These are phyloP conservation scores for Phallus indusiatus DNA, from an alignment of 768 basidiomycete genomes.

Conservation along the genomic window DNA sequence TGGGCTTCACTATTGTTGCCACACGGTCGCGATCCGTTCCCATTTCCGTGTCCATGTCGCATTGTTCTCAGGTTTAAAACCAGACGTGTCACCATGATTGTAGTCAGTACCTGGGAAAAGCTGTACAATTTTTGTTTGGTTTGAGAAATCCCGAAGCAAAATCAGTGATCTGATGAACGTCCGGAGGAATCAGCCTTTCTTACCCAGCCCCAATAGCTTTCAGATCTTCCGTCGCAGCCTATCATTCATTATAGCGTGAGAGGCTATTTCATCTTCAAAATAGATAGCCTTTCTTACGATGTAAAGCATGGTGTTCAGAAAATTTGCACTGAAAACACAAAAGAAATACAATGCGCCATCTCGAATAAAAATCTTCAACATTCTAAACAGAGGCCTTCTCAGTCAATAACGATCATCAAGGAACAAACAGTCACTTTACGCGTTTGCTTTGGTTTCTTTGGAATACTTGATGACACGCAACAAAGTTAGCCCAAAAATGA, in stretches of 20 bases:
- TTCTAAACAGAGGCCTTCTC: neutral
- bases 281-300: neutral
- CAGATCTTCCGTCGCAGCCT: conserved; percentile 6
- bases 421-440: conserved; percentile 1
- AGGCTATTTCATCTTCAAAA: neutral
- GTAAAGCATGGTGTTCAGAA: conserved; percentile 2
- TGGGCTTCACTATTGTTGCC: neutral
- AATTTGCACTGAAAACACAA: conserved; percentile 5
- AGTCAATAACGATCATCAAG: neutral
- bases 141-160: neutral
- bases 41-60: neutral
- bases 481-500: conserved; percentile 3
- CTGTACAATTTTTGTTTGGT: neutral
- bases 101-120: conserved; percentile 7
- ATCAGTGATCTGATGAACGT: neutral
- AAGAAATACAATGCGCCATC: conserved; percentile 8
- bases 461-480: neutral
- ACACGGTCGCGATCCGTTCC: neutral
- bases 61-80: conserved; percentile 2
- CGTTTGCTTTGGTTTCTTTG: neutral
- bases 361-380: neutral
- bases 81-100: conserved; percentile 8
- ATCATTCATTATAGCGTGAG: neutral
- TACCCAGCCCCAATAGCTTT: conserved; percentile 8
- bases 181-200: neutral